Percentiles rank a stretch among this genome's conserved stretches.
phyloP scores from a whole-genome alignment of 2,329 filamentous ascomycete genomes.

The Lachnum nothofagi region DNA sequence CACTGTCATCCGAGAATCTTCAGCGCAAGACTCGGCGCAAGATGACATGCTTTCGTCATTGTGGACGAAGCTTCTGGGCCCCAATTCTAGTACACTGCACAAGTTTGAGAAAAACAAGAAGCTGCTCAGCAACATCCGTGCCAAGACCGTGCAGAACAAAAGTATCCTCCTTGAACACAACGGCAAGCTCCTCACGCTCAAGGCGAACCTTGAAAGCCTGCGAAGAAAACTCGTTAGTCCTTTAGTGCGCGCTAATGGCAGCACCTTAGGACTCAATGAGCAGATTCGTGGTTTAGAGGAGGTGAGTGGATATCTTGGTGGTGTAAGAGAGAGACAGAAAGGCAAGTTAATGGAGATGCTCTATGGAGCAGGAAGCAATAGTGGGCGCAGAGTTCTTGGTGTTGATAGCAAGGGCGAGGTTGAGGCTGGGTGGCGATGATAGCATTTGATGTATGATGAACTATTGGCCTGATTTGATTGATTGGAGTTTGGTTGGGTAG shows the following conservation, averaged over 20 bases:
- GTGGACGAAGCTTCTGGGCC: slow-evolving; percentile 80
- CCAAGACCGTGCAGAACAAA: slow-evolving; percentile 83
- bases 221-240: slow-evolving; percentile 79
- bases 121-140: slow-evolving; percentile 71
- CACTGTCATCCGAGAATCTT: slow-evolving; percentile 76
- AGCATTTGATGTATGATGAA: too few species aligned
- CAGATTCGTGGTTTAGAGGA: slow-evolving; percentile 80
- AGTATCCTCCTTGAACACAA: slow-evolving; percentile 81
- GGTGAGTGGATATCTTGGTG: slow-evolving; percentile 72
- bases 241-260: slow-evolving; percentile 65
- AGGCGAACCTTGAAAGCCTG: slow-evolving; percentile 80
- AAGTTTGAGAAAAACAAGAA: slow-evolving; percentile 90
- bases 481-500: too few species aligned
- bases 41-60: slow-evolving; percentile 76
- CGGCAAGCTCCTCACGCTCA: slow-evolving; percentile 73
- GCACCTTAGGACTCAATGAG: slow-evolving; percentile 71
- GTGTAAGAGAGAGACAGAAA: slow-evolving; percentile 73
- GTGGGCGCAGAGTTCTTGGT: slow-evolving; percentile 11
- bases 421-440: too few species aligned
- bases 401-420: slow-evolving; percentile 2
- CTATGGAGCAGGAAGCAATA: slow-evolving; percentile 46
- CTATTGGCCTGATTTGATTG: too few species aligned
- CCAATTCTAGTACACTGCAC: slow-evolving; percentile 66
- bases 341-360: slow-evolving; percentile 75
- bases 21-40: slow-evolving; percentile 73